Percentiles rank a stretch among this genome's conserved stretches.
These are phyloP conservation scores for Metarhizium humberi DNA, from an alignment of 2,329 filamentous ascomycete species.

Conservation along the genomic window DNA sequence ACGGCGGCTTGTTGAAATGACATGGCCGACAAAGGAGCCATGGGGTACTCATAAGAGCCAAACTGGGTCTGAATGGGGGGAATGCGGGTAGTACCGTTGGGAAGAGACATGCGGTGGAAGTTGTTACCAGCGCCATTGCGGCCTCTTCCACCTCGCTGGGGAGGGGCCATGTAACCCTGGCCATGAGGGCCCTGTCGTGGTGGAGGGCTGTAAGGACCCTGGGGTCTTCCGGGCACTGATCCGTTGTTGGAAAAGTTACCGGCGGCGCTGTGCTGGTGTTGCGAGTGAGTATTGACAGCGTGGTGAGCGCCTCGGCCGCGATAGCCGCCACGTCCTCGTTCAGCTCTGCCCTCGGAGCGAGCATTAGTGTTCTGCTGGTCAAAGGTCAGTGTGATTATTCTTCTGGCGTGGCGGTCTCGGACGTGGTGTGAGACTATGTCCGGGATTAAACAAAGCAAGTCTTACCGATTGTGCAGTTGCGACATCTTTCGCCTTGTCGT, in stretches of 20 bases:
- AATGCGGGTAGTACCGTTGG: constrained; percentile 25
- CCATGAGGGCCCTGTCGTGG: constrained; percentile 29
- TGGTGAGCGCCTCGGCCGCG: constrained; percentile 37
- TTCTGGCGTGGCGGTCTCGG: background rate
- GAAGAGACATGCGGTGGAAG: constrained; percentile 30
- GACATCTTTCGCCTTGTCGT: constrained; percentile 33
- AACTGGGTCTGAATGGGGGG: constrained; percentile 27
- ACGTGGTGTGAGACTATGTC: background rate
- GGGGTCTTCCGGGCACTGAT: constrained; percentile 21
- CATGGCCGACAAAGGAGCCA: constrained; percentile 28
- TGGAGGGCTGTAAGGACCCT: constrained; percentile 35
- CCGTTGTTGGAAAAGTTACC: constrained; percentile 26
- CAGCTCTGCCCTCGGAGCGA: constrained; percentile 28
- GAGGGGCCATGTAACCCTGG: constrained; percentile 21
- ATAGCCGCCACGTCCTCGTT: constrained; percentile 34
- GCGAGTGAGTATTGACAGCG: constrained; percentile 23
- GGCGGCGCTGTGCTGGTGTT: constrained; percentile 20
- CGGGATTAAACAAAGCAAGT: constrained; percentile 7
- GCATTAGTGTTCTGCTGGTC: constrained; percentile 14
- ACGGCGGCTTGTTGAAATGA: constrained; percentile 31
- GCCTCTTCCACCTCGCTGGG: constrained; percentile 25
- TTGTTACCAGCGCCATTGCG: constrained; percentile 22
- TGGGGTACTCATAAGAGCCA: constrained; percentile 28
- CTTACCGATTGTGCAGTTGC: constrained; percentile 28
- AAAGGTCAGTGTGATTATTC: background rate